Percentiles rank a stretch among this genome's conserved stretches.
phyloP scores from a whole-genome alignment of 2,329 filamentous ascomycete genomes.

The Helotiales sp. region DNA sequence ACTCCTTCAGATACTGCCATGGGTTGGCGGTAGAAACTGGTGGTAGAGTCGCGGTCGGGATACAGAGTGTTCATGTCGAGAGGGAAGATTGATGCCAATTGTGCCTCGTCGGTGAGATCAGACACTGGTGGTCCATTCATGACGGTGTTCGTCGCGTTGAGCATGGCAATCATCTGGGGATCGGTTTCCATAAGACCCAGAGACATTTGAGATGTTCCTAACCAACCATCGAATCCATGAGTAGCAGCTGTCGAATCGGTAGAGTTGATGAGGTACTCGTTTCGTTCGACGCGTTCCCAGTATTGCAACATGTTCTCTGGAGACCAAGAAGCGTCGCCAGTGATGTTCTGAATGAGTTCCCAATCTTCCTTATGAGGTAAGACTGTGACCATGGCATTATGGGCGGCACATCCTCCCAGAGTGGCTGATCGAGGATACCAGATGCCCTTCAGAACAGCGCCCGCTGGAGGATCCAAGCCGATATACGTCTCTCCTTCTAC shows the following conservation, averaged over 20 bases:
- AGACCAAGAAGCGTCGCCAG: slow-evolving; percentile 45
- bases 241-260: slow-evolving; percentile 35
- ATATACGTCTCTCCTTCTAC: slow-evolving; percentile 22
- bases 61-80: background rate
- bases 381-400: slow-evolving; percentile 41
- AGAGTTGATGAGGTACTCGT: slow-evolving; percentile 40
- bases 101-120: background rate
- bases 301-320: slow-evolving; percentile 42
- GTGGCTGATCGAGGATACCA: slow-evolving; percentile 41
- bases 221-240: slow-evolving; percentile 42
- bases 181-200: background rate
- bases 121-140: background rate
- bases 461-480: slow-evolving; percentile 35
- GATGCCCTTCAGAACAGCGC: slow-evolving; percentile 37
- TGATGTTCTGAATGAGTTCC: slow-evolving; percentile 41
- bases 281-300: slow-evolving; percentile 43
- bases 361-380: slow-evolving; percentile 44
- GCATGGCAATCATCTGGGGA: background rate
- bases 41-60: background rate
- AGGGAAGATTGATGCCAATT: background rate
- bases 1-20: background rate
- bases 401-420: slow-evolving; percentile 39
- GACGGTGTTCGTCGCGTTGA: background rate
- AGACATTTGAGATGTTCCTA: background rate
- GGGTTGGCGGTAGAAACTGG: too few relatives aligned